Evolutionary conservation across 768 basidiomycete species (phyloP), one percentile per base, ranked within the genome.

Genomic region (Tulasnella sp.): DNA sequence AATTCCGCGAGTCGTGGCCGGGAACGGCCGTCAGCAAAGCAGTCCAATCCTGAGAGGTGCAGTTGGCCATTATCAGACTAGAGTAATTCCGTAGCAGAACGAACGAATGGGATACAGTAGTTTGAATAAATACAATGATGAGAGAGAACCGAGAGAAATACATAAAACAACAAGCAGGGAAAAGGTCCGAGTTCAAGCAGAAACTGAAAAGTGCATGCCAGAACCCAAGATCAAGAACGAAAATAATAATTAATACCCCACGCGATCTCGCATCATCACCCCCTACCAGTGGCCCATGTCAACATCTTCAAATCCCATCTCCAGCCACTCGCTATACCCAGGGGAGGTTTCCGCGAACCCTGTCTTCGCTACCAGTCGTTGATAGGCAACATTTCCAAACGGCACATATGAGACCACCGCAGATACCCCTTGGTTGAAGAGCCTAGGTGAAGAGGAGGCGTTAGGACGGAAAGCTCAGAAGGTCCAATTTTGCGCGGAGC

Each of bases 261-360:
- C 58, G 31, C n/a, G 58, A 22, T 31, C 58, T n/a, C 58, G 11
- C 25, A 12, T 12, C 58, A 31, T 11, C 19, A 42, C 8, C 25
- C 15, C n/a, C 58, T 64, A 93, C 91, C 92, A 93, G 79, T 91
- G 89, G 1, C 92, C 92, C 15, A 90, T 84, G 3, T 83, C 78
- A 17, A 77, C 72, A 31, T 81, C 83, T 78, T 89, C 85, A 75
- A 91, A 92, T 8, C 91, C 91, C 68, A 90, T 82, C 75, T 92
- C 91, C 8, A 89, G 78, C 90, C 90, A 92, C 15, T 86, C 71
- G 3, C 45, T n/a, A 14, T 42, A 2, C 29, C 58, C 58, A 25
- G 58, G 29, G 2, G 58, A 6, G 29, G 58, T 31, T 12, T 12
- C 12, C 3, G 4, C 58, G 58, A 64, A 64, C 1, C 58, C 58